A percentile compares a stretch with the other conserved stretches of the same genome.
These are phyloP conservation scores for Neurospora africana DNA, from an alignment of 495 filamentous ascomycete species.

Conservation along the genomic window DNA sequence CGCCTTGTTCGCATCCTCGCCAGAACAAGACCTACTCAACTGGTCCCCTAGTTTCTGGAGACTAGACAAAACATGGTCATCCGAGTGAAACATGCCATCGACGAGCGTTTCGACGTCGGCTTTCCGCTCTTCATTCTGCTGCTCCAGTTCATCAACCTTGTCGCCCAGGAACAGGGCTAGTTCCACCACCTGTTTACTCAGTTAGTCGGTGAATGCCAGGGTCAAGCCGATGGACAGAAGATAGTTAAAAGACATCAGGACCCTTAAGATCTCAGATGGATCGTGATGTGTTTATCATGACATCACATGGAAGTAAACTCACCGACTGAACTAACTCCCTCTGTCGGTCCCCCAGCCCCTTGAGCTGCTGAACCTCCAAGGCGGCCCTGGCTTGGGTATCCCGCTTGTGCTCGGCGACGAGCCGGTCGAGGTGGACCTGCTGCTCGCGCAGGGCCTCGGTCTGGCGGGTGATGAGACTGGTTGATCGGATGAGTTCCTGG, in stretches of 20 bases:
- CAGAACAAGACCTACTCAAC: constrained; percentile 8
- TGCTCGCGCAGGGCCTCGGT: constrained; percentile 30
- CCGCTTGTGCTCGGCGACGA: constrained; percentile 21
- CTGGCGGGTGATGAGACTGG: constrained; percentile 35
- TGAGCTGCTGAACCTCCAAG: constrained; percentile 18
- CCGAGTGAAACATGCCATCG: constrained; percentile 27
- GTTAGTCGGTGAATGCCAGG: neutral
- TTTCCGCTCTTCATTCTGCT: constrained; percentile 17
- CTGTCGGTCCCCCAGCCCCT: constrained; percentile 24
- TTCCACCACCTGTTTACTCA: constrained; percentile 25
- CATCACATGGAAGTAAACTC: neutral
- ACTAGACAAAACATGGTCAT: constrained; percentile 37
- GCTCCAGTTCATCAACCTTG: constrained; percentile 31
- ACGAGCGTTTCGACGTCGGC: constrained; percentile 23
- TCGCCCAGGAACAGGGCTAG: constrained; percentile 28
- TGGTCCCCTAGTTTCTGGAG: constrained; percentile 40
- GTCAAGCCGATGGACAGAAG: neutral
- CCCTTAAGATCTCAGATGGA: neutral
- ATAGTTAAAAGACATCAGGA: neutral
- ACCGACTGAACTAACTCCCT: constrained; percentile 22
- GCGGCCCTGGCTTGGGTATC: constrained; percentile 17
- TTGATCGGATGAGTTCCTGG: constrained; percentile 35
- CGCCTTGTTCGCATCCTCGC: constrained; percentile 25
- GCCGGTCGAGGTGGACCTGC: constrained; percentile 30
- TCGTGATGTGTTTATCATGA: neutral